Percentiles rank a stretch among this genome's conserved stretches.
phyloP scores from a whole-genome alignment of 73 alveolate species.

The Effrenium voratum region DNA sequence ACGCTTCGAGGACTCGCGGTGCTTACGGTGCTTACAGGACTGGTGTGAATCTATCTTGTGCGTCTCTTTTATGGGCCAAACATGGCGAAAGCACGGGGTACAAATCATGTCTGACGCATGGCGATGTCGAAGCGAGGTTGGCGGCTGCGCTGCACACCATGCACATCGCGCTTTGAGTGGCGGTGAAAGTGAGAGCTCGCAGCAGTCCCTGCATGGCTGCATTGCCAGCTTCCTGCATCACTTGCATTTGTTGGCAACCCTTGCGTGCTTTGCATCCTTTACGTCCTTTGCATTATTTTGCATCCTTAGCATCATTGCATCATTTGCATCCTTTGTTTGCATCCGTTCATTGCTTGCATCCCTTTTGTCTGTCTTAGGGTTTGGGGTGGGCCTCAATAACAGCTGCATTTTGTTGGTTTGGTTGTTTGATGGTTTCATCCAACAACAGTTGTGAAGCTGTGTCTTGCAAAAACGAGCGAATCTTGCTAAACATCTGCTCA shows the following conservation, averaged over 20 bases:
- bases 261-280: no score
- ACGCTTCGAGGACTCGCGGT: neutral
- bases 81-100: neutral
- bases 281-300: no score
- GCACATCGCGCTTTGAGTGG: conserved; percentile 20
- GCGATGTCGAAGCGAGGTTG: neutral
- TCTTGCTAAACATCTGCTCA: neutral
- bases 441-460: neutral
- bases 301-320: no score
- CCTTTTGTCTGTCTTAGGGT: no score
- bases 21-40: neutral
- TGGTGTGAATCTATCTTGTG: neutral
- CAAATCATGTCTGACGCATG: neutral
- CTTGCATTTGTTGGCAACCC: no score
- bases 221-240: no score
- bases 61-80: neutral
- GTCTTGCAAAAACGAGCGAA: neutral
- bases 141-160: neutral
- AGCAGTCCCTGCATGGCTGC: no score
- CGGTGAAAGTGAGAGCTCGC: no score
- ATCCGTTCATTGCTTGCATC: no score
- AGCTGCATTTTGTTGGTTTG: neutral
- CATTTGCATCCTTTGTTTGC: no score
- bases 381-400: neutral
- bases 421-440: neutral